Conservation (phyloP, 2,329 filamentous ascomycete genomes). For the Botrytis fragariae region DNA sequence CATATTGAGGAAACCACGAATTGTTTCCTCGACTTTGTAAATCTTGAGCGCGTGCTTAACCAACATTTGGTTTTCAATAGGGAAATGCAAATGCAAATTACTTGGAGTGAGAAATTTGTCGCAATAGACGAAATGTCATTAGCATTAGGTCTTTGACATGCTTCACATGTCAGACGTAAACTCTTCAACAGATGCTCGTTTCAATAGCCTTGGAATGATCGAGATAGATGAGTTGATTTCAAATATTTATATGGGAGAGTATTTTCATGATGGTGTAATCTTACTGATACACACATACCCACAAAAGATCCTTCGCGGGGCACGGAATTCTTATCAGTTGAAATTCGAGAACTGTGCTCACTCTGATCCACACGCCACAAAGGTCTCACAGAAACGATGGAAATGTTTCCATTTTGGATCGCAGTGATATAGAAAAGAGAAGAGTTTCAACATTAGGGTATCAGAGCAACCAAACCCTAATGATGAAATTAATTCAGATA, state of each 20-base stretch:
- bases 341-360: background rate
- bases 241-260: background rate
- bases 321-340: background rate
- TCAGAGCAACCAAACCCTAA: background rate
- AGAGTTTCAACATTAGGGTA: background rate
- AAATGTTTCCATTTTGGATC: background rate
- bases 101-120: fast-evolving
- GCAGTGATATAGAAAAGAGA: background rate
- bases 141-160: background rate
- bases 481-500: background rate
- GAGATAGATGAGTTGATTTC: background rate
- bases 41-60: background rate
- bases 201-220: background rate
- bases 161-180: background rate
- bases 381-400: background rate
- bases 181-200: background rate
- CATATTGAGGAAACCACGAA: background rate
- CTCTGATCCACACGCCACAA: background rate
- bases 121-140: background rate
- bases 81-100: background rate
- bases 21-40: background rate
- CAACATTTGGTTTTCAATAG: background rate
- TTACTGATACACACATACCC: background rate
- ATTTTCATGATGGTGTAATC: background rate
- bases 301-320: background rate